A percentile compares a stretch with the other conserved stretches of the same genome.
Evolutionary conservation across 176 grass and related monocot species (phyloP).

Genomic region (Neostapfia colusana): DNA sequence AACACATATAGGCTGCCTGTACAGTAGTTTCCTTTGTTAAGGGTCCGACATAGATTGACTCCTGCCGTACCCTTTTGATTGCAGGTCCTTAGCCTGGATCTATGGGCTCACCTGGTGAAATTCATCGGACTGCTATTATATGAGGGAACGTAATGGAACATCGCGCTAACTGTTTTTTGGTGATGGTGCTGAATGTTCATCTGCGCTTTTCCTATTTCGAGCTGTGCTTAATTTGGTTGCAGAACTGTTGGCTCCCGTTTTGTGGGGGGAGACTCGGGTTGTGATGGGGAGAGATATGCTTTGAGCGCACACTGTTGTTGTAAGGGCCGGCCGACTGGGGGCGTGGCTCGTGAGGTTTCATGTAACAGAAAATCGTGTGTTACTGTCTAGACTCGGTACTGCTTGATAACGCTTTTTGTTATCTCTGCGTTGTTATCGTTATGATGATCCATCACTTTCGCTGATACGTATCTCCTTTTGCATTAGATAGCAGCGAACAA

Average conservation of each 20-base stretch:
- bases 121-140: background rate
- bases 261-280: background rate
- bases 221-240: background rate
- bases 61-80: background rate
- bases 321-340: conserved; percentile 15
- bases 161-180: background rate
- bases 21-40: background rate
- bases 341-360: background rate
- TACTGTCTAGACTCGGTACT: background rate
- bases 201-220: background rate
- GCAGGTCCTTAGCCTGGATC: background rate
- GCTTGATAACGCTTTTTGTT: background rate
- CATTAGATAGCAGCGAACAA: no score
- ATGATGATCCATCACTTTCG: no score
- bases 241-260: background rate
- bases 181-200: conserved; percentile 17
- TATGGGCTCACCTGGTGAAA: no score
- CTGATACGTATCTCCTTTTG: no score
- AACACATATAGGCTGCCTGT: background rate
- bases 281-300: background rate
- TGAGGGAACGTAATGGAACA: background rate
- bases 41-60: background rate
- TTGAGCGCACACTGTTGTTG: background rate
- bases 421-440: no score
- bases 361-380: background rate